phyloP scores from a whole-genome alignment of 1,284 basidiomycete genomes.

The Cystobasidium pallidum region DNA sequence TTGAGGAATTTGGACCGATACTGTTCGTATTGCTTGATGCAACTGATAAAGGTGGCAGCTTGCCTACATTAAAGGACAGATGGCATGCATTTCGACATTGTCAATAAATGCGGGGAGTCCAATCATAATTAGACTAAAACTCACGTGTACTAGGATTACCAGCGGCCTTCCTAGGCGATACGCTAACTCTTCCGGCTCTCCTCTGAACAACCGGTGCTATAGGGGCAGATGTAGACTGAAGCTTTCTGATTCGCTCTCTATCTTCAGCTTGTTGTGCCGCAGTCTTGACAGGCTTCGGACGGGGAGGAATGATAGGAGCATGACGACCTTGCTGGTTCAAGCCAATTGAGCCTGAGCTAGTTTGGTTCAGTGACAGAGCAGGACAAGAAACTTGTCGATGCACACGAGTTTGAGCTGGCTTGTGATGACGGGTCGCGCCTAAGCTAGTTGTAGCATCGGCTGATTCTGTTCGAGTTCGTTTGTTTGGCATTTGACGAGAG shows the following conservation, averaged over 20 bases:
- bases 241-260: constrained; percentile 14
- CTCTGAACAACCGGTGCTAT: not conserved
- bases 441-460: not conserved
- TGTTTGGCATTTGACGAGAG: constrained; percentile 9
- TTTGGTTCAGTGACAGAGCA: not conserved
- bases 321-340: constrained; percentile 31
- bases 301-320: constrained; percentile 26
- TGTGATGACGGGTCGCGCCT: not conserved
- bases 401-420: not conserved
- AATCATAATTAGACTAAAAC: too few species aligned
- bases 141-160: constrained; percentile 22
- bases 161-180: constrained; percentile 30
- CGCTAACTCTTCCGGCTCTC: constrained; percentile 7
- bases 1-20: not conserved
- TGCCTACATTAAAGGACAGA: not conserved
- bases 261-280: constrained; percentile 33
- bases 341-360: not conserved
- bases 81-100: not conserved
- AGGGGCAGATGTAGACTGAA: not conserved
- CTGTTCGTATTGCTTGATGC: not conserved
- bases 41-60: constrained; percentile 11
- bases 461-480: constrained; percentile 25
- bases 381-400: constrained; percentile 19
- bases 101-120: too few species aligned
- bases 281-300: constrained; percentile 30